Conservation (phyloP, 176 grass and related monocot genomes). For the Carex scoparia region DNA sequence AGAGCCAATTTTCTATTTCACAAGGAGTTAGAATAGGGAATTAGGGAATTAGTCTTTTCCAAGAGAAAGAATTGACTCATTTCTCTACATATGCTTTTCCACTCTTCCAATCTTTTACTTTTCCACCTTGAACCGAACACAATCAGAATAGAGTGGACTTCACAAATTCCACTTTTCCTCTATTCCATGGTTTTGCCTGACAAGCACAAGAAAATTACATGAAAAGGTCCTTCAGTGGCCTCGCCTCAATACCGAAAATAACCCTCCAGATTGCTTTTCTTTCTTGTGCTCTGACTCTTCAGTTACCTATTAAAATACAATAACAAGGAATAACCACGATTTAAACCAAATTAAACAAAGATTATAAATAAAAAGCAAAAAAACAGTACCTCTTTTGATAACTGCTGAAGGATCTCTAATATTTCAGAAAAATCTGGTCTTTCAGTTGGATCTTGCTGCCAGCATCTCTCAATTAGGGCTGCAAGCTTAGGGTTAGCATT, state of each 20-base stretch:
- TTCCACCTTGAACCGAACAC: not conserved
- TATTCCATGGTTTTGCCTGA: not conserved
- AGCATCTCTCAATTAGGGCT: constrained; percentile 81
- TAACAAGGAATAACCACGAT: constrained; percentile 8
- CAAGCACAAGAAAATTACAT: constrained; percentile 1
- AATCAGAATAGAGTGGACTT: not conserved
- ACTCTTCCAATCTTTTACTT: constrained; percentile 6
- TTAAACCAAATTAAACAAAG: not conserved
- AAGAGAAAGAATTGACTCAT: not conserved
- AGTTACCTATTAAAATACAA: constrained; percentile 40
- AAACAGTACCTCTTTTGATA: constrained; percentile 59
- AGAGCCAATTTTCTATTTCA: not conserved
- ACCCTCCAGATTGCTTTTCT: constrained; percentile 57
- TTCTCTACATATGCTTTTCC: not conserved
- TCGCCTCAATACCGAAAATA: constrained; percentile 64
- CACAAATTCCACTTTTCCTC: not conserved
- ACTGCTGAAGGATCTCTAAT: constrained; percentile 50
- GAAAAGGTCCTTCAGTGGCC: constrained; percentile 37
- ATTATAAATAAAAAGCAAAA: not conserved
- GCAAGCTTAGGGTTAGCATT: constrained; percentile 57
- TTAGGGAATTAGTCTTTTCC: not conserved
- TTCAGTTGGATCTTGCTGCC: constrained; percentile 57
- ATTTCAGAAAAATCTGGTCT: constrained; percentile 69
- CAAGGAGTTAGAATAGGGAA: not conserved
- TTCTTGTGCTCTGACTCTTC: constrained; percentile 57